phyloP scores from a whole-genome alignment of 139 green algal genomes.

The Microglena sp. region DNA sequence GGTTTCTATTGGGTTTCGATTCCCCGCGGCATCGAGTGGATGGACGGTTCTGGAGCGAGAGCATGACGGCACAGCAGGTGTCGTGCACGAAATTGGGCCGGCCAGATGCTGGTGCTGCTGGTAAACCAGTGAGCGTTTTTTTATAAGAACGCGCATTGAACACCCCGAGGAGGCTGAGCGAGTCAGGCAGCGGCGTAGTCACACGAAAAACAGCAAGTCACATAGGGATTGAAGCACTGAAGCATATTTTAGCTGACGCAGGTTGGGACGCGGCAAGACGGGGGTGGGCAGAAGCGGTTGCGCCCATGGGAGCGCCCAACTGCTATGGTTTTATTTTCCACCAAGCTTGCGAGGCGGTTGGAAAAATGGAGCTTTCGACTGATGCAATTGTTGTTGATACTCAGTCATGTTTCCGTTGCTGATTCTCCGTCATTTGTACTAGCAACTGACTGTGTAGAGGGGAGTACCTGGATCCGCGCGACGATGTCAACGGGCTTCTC shows the following conservation, averaged over 20 bases:
- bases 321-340: too few species aligned
- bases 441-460: background rate
- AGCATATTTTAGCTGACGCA: too few species aligned
- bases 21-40: too few species aligned
- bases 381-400: too few species aligned
- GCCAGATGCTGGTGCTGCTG: background rate
- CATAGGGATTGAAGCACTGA: too few species aligned
- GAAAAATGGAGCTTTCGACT: too few species aligned
- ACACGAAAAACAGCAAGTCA: too few species aligned
- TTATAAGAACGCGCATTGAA: background rate
- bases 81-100: background rate
- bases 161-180: background rate
- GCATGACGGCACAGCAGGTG: background rate
- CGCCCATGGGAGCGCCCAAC: background rate
- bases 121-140: background rate
- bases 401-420: background rate
- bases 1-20: background rate
- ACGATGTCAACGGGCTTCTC: conserved; percentile 7
- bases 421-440: background rate
- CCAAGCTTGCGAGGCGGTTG: too few species aligned
- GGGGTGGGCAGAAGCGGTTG: background rate
- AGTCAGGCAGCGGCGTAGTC: too few species aligned
- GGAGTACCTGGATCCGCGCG: background rate
- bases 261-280: background rate
- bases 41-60: background rate